Conservation (phyloP, 306 rosid species). For the Cicer arietinum region DNA sequence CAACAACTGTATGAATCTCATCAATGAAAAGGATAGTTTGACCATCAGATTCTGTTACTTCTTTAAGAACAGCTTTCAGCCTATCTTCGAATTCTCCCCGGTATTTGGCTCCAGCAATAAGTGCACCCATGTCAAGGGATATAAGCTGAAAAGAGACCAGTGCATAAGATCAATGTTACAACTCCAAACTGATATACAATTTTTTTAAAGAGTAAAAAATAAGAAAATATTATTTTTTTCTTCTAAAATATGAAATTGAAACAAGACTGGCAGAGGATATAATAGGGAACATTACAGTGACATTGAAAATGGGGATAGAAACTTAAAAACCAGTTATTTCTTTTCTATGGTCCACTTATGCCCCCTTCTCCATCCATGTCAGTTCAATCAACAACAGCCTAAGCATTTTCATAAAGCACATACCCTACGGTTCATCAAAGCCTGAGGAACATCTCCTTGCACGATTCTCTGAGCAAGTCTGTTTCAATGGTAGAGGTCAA, state of each 20-base stretch:
- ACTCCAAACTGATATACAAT: slow-evolving; percentile 15
- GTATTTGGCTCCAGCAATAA: slow-evolving; percentile 97
- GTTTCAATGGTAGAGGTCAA: slow-evolving; percentile 47
- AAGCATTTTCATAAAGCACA: slow-evolving; percentile 46
- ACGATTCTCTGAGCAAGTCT: slow-evolving; percentile 98
- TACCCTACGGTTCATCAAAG: slow-evolving; percentile 93
- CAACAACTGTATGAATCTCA: slow-evolving; percentile 97
- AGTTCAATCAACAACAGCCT: slow-evolving; percentile 17
- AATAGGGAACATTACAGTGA: slow-evolving; percentile 2
- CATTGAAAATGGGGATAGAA: slow-evolving; percentile 17
- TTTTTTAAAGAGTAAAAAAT: slow-evolving; percentile 14
- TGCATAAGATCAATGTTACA: slow-evolving; percentile 39
- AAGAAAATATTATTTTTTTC: background rate
- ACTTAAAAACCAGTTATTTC: slow-evolving; percentile 11
- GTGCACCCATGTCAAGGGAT: slow-evolving; percentile 98
- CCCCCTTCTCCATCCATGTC: slow-evolving; percentile 10
- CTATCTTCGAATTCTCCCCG: slow-evolving; percentile 99
- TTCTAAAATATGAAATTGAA: slow-evolving; percentile 7
- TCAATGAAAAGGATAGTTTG: slow-evolving; percentile 92
- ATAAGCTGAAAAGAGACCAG: slow-evolving; percentile 66
- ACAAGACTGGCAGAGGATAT: slow-evolving; percentile 2
- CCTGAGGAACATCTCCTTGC: slow-evolving; percentile 97
- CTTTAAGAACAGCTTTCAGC: slow-evolving; percentile 96
- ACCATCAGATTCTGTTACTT: slow-evolving; percentile 98
- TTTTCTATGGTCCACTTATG: background rate